phyloP scores from a whole-genome alignment of 108 stramenopile genomes.

The Fragilaria radians region DNA sequence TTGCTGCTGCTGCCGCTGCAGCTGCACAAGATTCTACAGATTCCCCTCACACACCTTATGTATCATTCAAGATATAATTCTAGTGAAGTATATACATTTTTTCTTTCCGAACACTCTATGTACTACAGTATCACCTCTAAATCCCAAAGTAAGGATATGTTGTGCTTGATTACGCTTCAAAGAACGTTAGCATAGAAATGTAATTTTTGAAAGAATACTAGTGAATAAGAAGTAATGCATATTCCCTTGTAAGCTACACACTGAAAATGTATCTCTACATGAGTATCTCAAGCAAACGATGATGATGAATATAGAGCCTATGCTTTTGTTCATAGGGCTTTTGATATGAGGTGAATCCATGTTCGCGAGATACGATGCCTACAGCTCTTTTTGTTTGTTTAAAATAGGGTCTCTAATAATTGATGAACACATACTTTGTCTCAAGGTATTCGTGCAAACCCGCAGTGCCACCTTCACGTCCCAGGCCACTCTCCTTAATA shows the following conservation, averaged over 20 bases:
- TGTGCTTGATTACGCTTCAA: too few relatives aligned
- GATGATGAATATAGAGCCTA: background rate
- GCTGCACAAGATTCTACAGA: background rate
- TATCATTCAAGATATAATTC: background rate
- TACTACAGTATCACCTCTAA: too few relatives aligned
- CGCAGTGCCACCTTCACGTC: constrained; percentile 86
- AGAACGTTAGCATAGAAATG: too few relatives aligned
- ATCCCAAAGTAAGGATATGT: too few relatives aligned
- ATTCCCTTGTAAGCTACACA: background rate
- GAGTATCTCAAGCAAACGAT: background rate
- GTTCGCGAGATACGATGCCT: too few relatives aligned
- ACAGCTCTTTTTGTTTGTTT: too few relatives aligned
- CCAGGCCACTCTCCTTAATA: constrained; percentile 93
- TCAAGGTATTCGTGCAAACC: constrained; percentile 94
- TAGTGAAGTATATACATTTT: background rate
- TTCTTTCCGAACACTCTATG: too few relatives aligned
- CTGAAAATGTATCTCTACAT: background rate
- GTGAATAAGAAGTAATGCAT: background rate
- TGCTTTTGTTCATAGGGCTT: too few relatives aligned
- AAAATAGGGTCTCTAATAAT: constrained; percentile 16
- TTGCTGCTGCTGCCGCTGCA: background rate
- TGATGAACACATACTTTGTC: constrained; percentile 84
- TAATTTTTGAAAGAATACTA: background rate
- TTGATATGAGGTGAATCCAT: too few relatives aligned
- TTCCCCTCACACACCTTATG: background rate